Percentiles rank a stretch among this genome's conserved stretches.
Conservation (phyloP, 106 monocot species). For the Triglochin maritima region DNA sequence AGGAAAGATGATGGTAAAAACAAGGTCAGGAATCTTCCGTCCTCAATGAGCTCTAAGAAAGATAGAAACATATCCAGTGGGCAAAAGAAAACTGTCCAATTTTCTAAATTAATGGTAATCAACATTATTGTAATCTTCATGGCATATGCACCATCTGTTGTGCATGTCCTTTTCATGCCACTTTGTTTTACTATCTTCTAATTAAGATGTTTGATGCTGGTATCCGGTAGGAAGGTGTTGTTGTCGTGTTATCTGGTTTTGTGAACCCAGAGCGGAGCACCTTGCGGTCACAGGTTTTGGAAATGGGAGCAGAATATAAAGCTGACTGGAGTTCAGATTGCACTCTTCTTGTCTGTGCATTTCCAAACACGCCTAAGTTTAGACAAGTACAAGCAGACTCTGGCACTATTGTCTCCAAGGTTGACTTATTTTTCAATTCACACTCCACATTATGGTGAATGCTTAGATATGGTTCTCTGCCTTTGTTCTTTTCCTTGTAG, state of each 20-base stretch:
- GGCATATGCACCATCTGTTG: not conserved
- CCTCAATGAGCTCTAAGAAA: slow-evolving; percentile 43
- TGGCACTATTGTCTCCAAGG: slow-evolving; percentile 97
- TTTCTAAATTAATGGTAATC: slow-evolving; percentile 71
- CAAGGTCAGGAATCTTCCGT: slow-evolving; percentile 45
- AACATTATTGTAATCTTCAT: not conserved
- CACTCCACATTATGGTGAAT: not conserved
- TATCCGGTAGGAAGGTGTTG: slow-evolving; percentile 67
- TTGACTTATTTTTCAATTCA: slow-evolving; percentile 3
- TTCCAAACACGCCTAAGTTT: slow-evolving; percentile 94
- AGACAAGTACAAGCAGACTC: slow-evolving; percentile 73
- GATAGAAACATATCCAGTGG: slow-evolving; percentile 16
- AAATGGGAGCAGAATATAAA: slow-evolving; percentile 78
- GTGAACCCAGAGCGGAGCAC: slow-evolving; percentile 83
- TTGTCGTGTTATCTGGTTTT: slow-evolving; percentile 82
- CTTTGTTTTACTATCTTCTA: not conserved
- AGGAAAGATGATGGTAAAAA: slow-evolving; percentile 7
- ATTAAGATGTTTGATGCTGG: not conserved
- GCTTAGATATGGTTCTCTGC: not conserved
- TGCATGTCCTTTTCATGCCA: too few relatives aligned
- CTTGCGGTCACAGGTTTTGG: slow-evolving; percentile 62
- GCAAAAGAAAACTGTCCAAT: slow-evolving; percentile 17
- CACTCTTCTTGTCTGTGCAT: slow-evolving; percentile 89
- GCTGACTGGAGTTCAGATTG: slow-evolving; percentile 85
- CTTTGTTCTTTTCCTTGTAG: not conserved